phyloP scores from a whole-genome alignment of 2,329 filamentous ascomycete genomes.

The Cercospora brassicicola region DNA sequence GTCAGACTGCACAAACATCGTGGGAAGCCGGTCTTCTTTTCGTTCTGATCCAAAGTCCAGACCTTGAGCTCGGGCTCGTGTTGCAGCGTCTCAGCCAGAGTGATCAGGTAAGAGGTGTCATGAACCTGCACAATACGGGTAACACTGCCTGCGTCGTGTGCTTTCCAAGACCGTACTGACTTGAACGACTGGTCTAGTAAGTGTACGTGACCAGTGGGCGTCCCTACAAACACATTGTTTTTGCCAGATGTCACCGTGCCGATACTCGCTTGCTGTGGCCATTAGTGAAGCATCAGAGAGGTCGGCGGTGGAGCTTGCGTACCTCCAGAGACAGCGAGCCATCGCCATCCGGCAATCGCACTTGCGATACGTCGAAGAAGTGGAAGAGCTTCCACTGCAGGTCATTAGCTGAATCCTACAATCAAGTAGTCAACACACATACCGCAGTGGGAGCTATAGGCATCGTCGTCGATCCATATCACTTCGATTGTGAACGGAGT shows the following conservation, averaged over 20 bases:
- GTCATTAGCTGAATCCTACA: conserved; percentile 7
- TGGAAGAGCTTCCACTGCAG: conserved; percentile 95
- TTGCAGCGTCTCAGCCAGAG: conserved; percentile 81
- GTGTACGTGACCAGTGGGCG: conserved; percentile 79
- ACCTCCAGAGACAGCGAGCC: conserved; percentile 53
- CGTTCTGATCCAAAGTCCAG: conserved; percentile 92
- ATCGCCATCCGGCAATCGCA: conserved; percentile 77
- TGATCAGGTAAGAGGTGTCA: conserved; percentile 81
- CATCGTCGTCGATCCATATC: conserved; percentile 32
- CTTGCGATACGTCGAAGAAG: conserved; percentile 93
- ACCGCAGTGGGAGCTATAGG: conserved; percentile 37
- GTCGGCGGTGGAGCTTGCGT: background rate
- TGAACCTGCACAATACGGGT: conserved; percentile 91
- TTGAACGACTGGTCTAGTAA: conserved; percentile 88
- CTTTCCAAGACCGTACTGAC: conserved; percentile 80
- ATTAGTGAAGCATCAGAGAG: conserved; percentile 23
- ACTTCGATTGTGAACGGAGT: background rate
- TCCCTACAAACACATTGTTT: conserved; percentile 85
- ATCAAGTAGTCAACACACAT: background rate
- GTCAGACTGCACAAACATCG: conserved; percentile 82
- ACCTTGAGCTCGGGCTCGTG: conserved; percentile 89
- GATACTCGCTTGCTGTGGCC: conserved; percentile 61
- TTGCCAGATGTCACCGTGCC: conserved; percentile 83
- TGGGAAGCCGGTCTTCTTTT: conserved; percentile 89
- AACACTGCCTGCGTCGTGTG: conserved; percentile 76